Evolutionary conservation across 768 basidiomycete genomes (phyloP).

Genomic region (Amanita subjunquillea): DNA sequence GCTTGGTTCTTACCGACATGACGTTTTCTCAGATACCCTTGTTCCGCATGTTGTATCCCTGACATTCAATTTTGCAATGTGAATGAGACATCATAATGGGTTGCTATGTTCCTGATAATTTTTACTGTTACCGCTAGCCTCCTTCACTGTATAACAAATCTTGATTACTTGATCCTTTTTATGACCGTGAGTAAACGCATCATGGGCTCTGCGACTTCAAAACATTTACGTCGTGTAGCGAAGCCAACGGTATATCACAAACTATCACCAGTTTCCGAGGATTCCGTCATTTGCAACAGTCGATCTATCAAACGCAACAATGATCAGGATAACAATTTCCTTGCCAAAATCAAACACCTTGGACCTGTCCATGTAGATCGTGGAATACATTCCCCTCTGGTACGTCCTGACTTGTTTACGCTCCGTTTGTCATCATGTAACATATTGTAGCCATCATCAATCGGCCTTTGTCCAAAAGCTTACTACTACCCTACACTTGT

Average conservation of each 20-base stretch:
- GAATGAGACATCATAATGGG: not conserved
- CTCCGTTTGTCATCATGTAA: slow-evolving; percentile 4
- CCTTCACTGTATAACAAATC: not conserved
- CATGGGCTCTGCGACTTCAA: not conserved
- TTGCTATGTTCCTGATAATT: not conserved
- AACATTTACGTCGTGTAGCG: not conserved
- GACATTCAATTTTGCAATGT: not conserved
- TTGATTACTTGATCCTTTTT: not conserved
- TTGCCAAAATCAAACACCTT: slow-evolving; percentile 51
- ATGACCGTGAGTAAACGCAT: not conserved
- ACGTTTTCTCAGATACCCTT: slow-evolving; percentile 24
- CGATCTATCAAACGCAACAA: slow-evolving; percentile 38
- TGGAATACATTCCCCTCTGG: slow-evolving; percentile 36
- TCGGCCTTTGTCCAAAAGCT: not conserved
- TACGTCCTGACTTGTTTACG: slow-evolving; percentile 26
- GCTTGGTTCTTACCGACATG: slow-evolving; percentile 27
- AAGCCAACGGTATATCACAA: not conserved
- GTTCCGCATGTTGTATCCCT: slow-evolving; percentile 9
- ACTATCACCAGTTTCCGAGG: not conserved
- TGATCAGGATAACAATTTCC: slow-evolving; percentile 60
- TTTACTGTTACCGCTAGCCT: slow-evolving; percentile 1
- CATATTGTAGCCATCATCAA: slow-evolving; percentile 10
- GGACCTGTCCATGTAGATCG: slow-evolving; percentile 68
- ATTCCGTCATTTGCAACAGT: not conserved
- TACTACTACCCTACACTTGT: too few species aligned